Evolutionary conservation across 129 eudicot species (phyloP).

Genomic region (Flaveria robusta): DNA sequence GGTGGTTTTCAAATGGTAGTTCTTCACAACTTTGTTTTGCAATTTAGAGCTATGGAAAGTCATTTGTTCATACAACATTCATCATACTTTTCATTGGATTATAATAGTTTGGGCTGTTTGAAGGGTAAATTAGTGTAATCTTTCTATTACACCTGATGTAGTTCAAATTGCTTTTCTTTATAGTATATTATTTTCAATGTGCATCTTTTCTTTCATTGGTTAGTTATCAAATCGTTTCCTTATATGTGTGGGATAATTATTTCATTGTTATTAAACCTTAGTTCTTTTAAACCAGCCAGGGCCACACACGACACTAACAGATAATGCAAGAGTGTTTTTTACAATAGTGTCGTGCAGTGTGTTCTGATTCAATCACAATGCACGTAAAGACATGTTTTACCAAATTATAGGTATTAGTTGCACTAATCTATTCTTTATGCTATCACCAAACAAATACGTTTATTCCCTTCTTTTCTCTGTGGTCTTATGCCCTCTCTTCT

Average conservation of each 20-base stretch:
- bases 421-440: not conserved
- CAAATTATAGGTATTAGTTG: not conserved
- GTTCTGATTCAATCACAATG: not conserved
- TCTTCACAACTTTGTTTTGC: conserved; percentile 1
- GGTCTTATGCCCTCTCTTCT: conserved; percentile 14
- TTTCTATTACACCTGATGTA: conserved; percentile 19
- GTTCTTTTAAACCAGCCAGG: not conserved
- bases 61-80: not conserved
- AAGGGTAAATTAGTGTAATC: not conserved
- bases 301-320: not conserved
- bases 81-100: not conserved
- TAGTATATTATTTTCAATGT: conserved; percentile 1
- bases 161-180: not conserved
- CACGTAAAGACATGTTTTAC: not conserved
- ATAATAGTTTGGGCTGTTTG: conserved; percentile 16
- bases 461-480: not conserved
- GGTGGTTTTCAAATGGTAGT: conserved; percentile 98
- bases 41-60: conserved; percentile 2
- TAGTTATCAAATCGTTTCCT: not conserved
- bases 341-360: not conserved
- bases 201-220: conserved; percentile 9
- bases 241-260: not conserved
- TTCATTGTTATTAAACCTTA: conserved; percentile 3
- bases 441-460: not conserved
- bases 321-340: conserved; percentile 4